Conservation (phyloP, 768 basidiomycete species). For the Trichaptum fuscoviolaceum region DNA sequence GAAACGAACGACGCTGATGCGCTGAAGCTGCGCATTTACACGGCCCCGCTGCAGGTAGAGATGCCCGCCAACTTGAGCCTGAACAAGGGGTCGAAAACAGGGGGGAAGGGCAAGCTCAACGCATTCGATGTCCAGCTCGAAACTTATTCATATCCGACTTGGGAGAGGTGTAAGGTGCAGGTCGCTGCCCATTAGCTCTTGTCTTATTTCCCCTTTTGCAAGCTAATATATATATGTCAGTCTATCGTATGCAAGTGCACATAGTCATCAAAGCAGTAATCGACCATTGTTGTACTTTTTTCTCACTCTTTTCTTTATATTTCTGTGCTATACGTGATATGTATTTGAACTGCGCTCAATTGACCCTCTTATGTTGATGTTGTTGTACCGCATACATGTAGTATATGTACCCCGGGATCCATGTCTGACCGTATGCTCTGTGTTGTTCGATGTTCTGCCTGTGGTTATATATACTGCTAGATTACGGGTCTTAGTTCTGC, state of each 20-base stretch:
- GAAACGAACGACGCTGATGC: constrained; percentile 44
- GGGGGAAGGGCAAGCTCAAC: constrained; percentile 15
- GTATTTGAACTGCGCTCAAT: neutral
- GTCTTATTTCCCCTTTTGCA: too few species aligned
- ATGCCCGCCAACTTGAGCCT: constrained; percentile 18
- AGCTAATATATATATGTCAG: too few species aligned
- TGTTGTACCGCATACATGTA: neutral
- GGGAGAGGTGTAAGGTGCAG: constrained; percentile 60
- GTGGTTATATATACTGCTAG: too few species aligned
- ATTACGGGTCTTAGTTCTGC: too few species aligned
- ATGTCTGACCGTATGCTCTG: neutral
- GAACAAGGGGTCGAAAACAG: neutral
- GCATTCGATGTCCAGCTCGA: constrained; percentile 35
- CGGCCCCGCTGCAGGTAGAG: constrained; percentile 40
- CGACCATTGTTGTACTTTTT: neutral
- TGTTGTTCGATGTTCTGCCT: neutral
- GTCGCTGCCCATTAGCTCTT: constrained; percentile 13
- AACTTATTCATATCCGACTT: constrained; percentile 51
- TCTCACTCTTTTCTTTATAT: neutral
- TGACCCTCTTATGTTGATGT: neutral
- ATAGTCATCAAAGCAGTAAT: too few species aligned
- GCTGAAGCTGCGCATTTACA: constrained; percentile 46
- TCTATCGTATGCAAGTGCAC: too few species aligned
- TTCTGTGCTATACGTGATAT: neutral
- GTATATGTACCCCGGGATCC: neutral